These are phyloP conservation scores for Aureobasidium melanogenum DNA, from an alignment of 2,329 filamentous ascomycete species.

Conservation along the genomic window DNA sequence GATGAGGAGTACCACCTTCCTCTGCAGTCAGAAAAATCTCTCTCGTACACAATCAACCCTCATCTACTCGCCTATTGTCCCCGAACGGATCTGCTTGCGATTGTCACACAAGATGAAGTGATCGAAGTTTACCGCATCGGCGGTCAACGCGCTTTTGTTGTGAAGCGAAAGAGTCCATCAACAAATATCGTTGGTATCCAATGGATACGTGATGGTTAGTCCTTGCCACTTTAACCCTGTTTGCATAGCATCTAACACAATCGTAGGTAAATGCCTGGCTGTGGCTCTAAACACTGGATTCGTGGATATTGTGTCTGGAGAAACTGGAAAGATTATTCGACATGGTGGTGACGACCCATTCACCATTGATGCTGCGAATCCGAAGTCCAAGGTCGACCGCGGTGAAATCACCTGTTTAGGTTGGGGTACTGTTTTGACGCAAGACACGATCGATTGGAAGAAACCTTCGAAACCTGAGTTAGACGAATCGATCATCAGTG, in stretches of 20 bases:
- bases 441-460: not conserved
- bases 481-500: slow-evolving; percentile 16
- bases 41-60: slow-evolving; percentile 47
- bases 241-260: not conserved
- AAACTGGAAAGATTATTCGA: slow-evolving; percentile 74
- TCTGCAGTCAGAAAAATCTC: slow-evolving; percentile 44
- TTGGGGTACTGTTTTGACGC: slow-evolving; percentile 9
- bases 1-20: not conserved
- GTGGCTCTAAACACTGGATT: slow-evolving; percentile 76
- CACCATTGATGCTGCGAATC: not conserved
- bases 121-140: slow-evolving; percentile 72
- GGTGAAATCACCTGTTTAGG: slow-evolving; percentile 11
- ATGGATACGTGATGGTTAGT: slow-evolving; percentile 39
- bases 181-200: slow-evolving; percentile 29
- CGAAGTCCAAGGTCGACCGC: not conserved
- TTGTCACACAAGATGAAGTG: slow-evolving; percentile 59
- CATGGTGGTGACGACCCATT: slow-evolving; percentile 36
- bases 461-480: not conserved
- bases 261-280: slow-evolving; percentile 43
- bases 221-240: too few relatives aligned
- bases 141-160: slow-evolving; percentile 58
- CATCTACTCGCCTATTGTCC: slow-evolving; percentile 67
- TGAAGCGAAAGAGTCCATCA: slow-evolving; percentile 32
- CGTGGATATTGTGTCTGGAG: slow-evolving; percentile 66
- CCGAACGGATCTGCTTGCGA: slow-evolving; percentile 71